Evolutionary conservation across 2,329 filamentous ascomycete species (phyloP).

Genomic region (Colletotrichum incanum): DNA sequence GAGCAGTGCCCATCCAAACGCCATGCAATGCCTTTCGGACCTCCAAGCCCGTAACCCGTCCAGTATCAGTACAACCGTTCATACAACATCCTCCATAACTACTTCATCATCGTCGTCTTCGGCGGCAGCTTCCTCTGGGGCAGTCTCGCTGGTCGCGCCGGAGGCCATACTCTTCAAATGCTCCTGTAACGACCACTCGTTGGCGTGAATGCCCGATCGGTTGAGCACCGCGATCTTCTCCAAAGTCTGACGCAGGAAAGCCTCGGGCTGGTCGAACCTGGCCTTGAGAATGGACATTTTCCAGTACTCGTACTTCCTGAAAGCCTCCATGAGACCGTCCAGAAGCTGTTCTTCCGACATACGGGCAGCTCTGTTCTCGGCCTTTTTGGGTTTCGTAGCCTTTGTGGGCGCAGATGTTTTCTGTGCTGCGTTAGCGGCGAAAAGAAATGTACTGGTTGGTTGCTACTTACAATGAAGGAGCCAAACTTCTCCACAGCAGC

Average conservation of each 20-base stretch:
- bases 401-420: slow-evolving; percentile 64
- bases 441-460: slow-evolving; percentile 8
- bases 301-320: slow-evolving; percentile 92
- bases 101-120: slow-evolving; percentile 77
- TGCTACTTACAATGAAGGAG: slow-evolving; percentile 70
- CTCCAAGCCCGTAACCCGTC: background rate
- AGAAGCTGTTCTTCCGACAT: slow-evolving; percentile 91
- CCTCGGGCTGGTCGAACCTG: slow-evolving; percentile 87
- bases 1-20: slow-evolving; percentile 27
- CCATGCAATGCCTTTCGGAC: slow-evolving; percentile 32
- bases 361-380: slow-evolving; percentile 89
- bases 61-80: slow-evolving; percentile 12
- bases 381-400: slow-evolving; percentile 71
- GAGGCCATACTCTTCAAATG: slow-evolving; percentile 57
- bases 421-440: slow-evolving; percentile 53
- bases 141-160: slow-evolving; percentile 49
- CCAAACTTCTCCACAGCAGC: slow-evolving; percentile 63
- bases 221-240: slow-evolving; percentile 87
- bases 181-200: slow-evolving; percentile 85
- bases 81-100: slow-evolving; percentile 86
- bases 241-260: slow-evolving; percentile 89
- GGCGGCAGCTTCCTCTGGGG: slow-evolving; percentile 68
- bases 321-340: slow-evolving; percentile 87
- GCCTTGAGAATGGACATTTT: slow-evolving; percentile 45
- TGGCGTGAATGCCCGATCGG: slow-evolving; percentile 87